Percentiles rank a stretch among this genome's conserved stretches.
Evolutionary conservation across 2,329 filamentous ascomycete genomes (phyloP).

Genomic region (Colletotrichum sojae): DNA sequence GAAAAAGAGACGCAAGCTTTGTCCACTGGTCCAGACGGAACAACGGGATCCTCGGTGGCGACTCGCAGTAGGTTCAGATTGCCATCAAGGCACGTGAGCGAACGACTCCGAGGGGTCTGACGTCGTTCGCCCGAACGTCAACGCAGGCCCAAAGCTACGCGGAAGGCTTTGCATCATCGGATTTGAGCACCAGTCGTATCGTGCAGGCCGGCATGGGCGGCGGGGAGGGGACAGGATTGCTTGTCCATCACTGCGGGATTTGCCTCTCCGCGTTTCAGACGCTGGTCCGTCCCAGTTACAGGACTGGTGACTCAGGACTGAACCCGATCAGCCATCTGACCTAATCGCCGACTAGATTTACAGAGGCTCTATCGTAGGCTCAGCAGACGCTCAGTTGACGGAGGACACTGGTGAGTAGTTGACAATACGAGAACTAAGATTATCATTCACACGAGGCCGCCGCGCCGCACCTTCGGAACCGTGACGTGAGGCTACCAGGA

Average conservation of each 20-base stretch:
- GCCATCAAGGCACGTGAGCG: background rate
- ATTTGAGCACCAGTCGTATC: constrained; percentile 11
- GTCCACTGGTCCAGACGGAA: background rate
- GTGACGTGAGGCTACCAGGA: background rate
- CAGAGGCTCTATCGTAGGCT: background rate
- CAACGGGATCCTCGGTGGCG: background rate
- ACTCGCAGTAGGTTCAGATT: constrained; percentile 21
- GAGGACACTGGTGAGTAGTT: constrained; percentile 3
- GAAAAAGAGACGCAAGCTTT: constrained; percentile 16
- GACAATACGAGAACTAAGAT: background rate
- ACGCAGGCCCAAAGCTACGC: constrained; percentile 19
- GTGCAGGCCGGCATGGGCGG: constrained; percentile 3
- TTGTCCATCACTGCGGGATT: constrained; percentile 32
- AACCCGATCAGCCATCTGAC: background rate
- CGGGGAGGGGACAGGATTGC: constrained; percentile 7
- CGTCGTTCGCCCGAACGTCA: constrained; percentile 31
- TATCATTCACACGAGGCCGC: background rate
- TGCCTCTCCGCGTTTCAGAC: constrained; percentile 42
- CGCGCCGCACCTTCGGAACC: background rate
- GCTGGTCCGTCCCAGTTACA: constrained; percentile 31
- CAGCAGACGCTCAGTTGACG: background rate
- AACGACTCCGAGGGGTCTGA: constrained; percentile 18
- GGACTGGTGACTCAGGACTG: background rate
- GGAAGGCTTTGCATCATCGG: constrained; percentile 15
- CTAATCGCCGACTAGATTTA: background rate